Base-by-base conservation (phyloP, 2,329 filamentous ascomycete species). In the Penicillium frequentans region DNA sequence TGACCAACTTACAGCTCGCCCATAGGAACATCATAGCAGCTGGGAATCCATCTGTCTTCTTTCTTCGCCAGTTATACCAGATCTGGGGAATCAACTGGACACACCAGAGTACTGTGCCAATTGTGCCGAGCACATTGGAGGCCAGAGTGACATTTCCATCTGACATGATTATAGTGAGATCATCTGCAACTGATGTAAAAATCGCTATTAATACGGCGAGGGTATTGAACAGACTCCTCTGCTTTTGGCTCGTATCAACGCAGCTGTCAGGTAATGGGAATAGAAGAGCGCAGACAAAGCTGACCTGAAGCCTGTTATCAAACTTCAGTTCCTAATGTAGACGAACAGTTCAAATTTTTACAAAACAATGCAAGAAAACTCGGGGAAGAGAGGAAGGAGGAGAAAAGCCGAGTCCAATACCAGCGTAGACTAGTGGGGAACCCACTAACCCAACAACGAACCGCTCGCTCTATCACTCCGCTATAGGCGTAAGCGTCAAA, bases 11-110 rank as follows among this genome's bases (percentile, higher is more conserved):
- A 73, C 84, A 84, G 31, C 79, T 66, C n/a, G 82, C 84, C 85
- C 85, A 88, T 1, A 87, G 70, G 59, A 87, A 82, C 76, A 87
- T 82, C 85, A 88, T 88, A 21, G 72, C 64, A 0, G 77, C 79
- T 0, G 85, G 85, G 2, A 88, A 72, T 2, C 86, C 86, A 39
- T 87, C 84, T 0, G 85, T 87, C 58, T 79, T 81, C 66, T 88
- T 87, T 13, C 75, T 79, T 21, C 78, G 76, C 80, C 83, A 87
- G 67, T 86, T 88, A 57, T 83, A 79, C 82, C 82, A 86, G 74
- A 88, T 86, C 62, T 79, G 76, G 13, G 70, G 70, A 16, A 76
- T 62, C 39, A 76, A 57, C 60, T 78, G 67, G 53, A 76, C 64
- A 52, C 73, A 76, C 74, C 75, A 77, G 39, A 76, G 66, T 11